phyloP scores from a whole-genome alignment of 2,329 filamentous ascomycete genomes.

The Fusarium buxicola region DNA sequence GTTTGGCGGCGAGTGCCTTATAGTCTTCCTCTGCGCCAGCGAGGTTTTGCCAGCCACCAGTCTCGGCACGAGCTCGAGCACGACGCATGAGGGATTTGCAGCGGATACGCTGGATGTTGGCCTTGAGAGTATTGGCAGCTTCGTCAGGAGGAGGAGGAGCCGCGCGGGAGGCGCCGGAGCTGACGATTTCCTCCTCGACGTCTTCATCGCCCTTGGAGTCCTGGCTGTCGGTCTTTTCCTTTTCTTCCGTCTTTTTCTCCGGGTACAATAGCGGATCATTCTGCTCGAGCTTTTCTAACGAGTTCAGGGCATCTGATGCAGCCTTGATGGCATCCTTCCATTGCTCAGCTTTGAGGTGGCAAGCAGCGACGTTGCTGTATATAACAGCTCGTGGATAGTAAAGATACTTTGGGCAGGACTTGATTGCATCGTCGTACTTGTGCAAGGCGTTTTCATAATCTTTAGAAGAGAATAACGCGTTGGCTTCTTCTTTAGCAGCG shows the following conservation, averaged over 20 bases:
- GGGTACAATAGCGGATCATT: slow-evolving; percentile 49
- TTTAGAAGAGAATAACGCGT: slow-evolving; percentile 78
- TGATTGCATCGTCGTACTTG: slow-evolving; percentile 83
- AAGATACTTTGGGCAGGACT: slow-evolving; percentile 83
- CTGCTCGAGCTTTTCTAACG: slow-evolving; percentile 71
- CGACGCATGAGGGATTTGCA: slow-evolving; percentile 86
- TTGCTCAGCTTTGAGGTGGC: slow-evolving; percentile 83
- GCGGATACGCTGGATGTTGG: slow-evolving; percentile 80
- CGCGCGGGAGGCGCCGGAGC: slow-evolving; percentile 65
- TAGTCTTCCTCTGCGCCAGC: slow-evolving; percentile 86
- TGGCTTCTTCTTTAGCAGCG: slow-evolving; percentile 79
- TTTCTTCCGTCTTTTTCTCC: slow-evolving; percentile 58
- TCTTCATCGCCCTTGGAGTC: slow-evolving; percentile 55
- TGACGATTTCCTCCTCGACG: slow-evolving; percentile 69
- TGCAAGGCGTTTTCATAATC: slow-evolving; percentile 82
- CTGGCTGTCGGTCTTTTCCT: slow-evolving; percentile 47
- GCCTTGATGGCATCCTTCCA: slow-evolving; percentile 86
- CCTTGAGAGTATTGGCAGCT: slow-evolving; percentile 45
- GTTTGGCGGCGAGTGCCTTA: slow-evolving; percentile 69
- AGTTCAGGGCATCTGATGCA: slow-evolving; percentile 78
- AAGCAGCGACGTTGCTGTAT: slow-evolving; percentile 89
- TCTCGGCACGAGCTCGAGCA: slow-evolving; percentile 76
- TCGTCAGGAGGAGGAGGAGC: slow-evolving; percentile 51
- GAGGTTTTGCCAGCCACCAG: slow-evolving; percentile 82
- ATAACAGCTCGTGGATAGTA: slow-evolving; percentile 90